A percentile compares a stretch with the other conserved stretches of the same genome.
phyloP scores from a whole-genome alignment of 2,329 filamentous ascomycete genomes.

The Apiospora rasikravindrae region DNA sequence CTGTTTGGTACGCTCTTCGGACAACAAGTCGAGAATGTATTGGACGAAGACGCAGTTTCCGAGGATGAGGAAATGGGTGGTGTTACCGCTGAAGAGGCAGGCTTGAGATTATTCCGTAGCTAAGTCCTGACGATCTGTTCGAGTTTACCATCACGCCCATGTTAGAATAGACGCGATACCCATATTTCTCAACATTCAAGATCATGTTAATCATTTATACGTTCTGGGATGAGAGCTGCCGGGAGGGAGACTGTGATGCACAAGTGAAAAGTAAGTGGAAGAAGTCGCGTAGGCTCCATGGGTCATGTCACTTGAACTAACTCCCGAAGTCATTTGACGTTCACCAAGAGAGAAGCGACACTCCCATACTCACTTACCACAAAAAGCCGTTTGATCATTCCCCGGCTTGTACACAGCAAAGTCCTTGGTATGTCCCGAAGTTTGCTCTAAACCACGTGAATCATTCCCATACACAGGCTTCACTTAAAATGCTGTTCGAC shows the following conservation, averaged over 20 bases:
- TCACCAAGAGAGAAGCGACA: background rate
- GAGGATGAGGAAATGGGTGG: conserved; percentile 57
- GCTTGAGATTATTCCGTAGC: conserved; percentile 57
- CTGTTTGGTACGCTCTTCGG: conserved; percentile 80
- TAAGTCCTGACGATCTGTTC: conserved; percentile 27
- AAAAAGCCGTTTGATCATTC: background rate
- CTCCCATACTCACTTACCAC: conserved; percentile 1
- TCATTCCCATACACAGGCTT: background rate
- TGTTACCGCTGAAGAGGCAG: conserved; percentile 57
- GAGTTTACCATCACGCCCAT: conserved; percentile 5
- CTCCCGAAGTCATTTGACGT: background rate
- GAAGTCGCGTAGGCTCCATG: background rate
- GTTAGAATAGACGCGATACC: conserved; percentile 15
- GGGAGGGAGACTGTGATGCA: background rate
- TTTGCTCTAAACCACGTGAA: background rate
- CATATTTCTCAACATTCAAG: background rate
- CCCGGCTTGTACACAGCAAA: background rate
- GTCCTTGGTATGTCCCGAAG: background rate
- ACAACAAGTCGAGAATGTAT: conserved; percentile 68
- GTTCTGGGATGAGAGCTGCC: background rate
- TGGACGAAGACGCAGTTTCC: conserved; percentile 51
- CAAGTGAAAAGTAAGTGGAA: background rate
- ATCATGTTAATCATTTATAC: background rate
- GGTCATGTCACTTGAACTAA: background rate
- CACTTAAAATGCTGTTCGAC: background rate